Evolutionary conservation across 75 land plant genomes (phyloP).

Genomic region (Picea sitchensis): DNA sequence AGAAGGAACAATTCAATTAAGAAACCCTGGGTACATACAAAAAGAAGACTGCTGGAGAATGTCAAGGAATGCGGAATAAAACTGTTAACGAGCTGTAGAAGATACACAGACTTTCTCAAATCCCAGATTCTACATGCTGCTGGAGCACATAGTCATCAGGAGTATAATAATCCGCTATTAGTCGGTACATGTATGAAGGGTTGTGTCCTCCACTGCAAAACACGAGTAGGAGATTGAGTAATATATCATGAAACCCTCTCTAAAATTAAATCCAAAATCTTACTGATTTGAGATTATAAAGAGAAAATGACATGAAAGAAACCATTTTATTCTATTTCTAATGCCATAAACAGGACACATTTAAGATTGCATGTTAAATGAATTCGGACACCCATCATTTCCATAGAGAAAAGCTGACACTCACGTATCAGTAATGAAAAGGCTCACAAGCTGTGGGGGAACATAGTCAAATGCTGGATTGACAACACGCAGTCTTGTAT

Average conservation of each 20-base stretch:
- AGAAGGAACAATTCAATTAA: no score
- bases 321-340: slow-evolving; percentile 6
- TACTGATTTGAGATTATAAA: no score
- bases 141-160: slow-evolving; percentile 80
- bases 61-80: no score
- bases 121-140: slow-evolving; percentile 22
- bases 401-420: slow-evolving; percentile 10
- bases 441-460: slow-evolving; percentile 93
- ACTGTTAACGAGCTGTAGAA: no score
- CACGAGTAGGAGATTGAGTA: not conserved
- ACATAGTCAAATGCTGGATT: slow-evolving; percentile 97
- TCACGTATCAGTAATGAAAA: slow-evolving; percentile 98
- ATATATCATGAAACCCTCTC: no score
- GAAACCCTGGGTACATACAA: no score
- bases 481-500: slow-evolving; percentile 71
- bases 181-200: slow-evolving; percentile 94
- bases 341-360: not conserved
- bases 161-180: slow-evolving; percentile 96
- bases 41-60: no score
- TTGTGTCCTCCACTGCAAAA: slow-evolving; percentile 94
- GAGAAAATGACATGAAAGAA: not conserved
- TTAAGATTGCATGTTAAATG: no score
- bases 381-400: not conserved
- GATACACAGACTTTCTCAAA: not conserved
- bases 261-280: no score